phyloP scores from a whole-genome alignment of 805 yeast species.

The Teunomyces panamensis region DNA sequence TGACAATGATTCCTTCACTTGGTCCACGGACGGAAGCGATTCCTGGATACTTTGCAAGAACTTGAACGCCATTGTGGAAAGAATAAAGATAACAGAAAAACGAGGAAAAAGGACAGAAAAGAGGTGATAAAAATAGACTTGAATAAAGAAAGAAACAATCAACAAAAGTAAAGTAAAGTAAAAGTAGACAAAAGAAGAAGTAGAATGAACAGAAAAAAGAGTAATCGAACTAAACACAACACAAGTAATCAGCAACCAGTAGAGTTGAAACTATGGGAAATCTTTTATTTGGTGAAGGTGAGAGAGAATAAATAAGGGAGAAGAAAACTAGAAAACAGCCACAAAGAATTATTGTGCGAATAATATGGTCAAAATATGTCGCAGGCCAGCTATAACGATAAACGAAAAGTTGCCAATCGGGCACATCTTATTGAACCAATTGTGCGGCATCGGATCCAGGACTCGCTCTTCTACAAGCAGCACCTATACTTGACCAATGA shows the following conservation, averaged over 20 bases:
- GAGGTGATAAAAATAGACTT: neutral
- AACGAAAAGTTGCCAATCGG: slow-evolving; percentile 25
- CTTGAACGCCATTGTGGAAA: slow-evolving; percentile 33
- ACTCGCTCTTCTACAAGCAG: slow-evolving; percentile 43
- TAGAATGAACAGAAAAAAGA: no score
- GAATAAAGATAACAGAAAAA: neutral
- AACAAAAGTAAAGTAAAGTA: no score
- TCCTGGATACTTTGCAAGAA: slow-evolving; percentile 41
- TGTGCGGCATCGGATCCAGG: slow-evolving; percentile 40
- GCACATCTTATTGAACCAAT: slow-evolving; percentile 40
- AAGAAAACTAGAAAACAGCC: neutral
- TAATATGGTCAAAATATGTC: neutral
- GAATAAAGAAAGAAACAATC: neutral
- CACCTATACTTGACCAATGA: slow-evolving; percentile 40
- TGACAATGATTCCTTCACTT: slow-evolving; percentile 33
- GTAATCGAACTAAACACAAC: no score
- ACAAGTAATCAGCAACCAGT: no score
- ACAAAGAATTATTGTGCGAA: no score
- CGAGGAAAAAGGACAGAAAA: neutral
- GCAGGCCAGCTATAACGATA: slow-evolving; percentile 26
- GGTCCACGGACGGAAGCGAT: slow-evolving; percentile 38
- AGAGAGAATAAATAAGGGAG: no score
- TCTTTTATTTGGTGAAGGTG: neutral
- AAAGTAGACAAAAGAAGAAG: no score
- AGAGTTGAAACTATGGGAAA: no score